phyloP scores from a whole-genome alignment of 2,329 filamentous ascomycete species.

The Ploettnerulaceae sp. region DNA sequence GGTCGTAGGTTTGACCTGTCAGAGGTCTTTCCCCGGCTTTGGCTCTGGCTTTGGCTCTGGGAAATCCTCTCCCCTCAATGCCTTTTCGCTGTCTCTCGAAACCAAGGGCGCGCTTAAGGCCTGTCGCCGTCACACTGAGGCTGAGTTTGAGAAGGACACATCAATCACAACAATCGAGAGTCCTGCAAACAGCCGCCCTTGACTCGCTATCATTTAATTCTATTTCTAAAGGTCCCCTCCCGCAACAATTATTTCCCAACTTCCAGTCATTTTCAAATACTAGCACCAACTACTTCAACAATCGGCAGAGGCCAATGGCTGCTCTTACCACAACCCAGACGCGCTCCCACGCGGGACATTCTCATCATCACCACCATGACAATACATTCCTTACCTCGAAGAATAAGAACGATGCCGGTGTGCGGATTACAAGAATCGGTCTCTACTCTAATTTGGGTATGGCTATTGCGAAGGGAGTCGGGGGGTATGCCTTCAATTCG shows the following conservation, averaged over 20 bases:
- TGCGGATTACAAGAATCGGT: constrained; percentile 86
- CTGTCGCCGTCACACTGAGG: constrained; percentile 24
- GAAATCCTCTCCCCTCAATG: constrained; percentile 17
- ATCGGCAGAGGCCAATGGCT: constrained; percentile 29
- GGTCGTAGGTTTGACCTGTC: constrained; percentile 21
- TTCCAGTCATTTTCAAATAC: constrained; percentile 25
- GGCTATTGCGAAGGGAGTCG: constrained; percentile 88
- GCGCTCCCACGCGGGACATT: constrained; percentile 45
- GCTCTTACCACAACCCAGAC: constrained; percentile 32
- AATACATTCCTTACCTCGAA: constrained; percentile 75
- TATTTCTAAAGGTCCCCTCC: constrained; percentile 19
- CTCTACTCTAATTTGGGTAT: constrained; percentile 87
- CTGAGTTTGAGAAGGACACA: constrained; percentile 33
- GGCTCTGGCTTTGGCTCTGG: not conserved
- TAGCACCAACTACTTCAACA: constrained; percentile 10
- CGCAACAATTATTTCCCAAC: constrained; percentile 23
- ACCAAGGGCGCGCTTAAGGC: constrained; percentile 29
- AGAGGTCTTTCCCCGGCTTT: constrained; percentile 16
- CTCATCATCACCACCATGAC: constrained; percentile 74
- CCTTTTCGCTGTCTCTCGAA: constrained; percentile 25
- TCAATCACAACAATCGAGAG: constrained; percentile 28
- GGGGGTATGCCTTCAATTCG: constrained; percentile 91
- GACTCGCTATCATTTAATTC: constrained; percentile 19
- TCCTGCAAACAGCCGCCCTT: constrained; percentile 30
- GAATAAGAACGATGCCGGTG: constrained; percentile 87